phyloP scores from a whole-genome alignment of 495 filamentous ascomycete species.

The Penicillium coffeae region DNA sequence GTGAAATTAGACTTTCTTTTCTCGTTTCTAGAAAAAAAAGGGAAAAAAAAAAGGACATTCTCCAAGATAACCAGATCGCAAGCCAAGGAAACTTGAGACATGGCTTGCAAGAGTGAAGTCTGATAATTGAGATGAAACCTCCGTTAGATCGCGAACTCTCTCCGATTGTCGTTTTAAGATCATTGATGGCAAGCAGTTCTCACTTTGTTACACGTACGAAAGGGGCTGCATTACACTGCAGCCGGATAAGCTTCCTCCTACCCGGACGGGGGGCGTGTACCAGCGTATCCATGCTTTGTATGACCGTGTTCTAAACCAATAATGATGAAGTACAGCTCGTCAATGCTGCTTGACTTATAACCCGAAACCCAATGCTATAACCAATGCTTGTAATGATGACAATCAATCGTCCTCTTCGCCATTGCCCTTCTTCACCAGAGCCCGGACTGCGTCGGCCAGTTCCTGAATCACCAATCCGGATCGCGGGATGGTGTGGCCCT shows the following conservation, averaged over 20 bases:
- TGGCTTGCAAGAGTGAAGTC: not conserved
- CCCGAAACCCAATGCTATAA: not conserved
- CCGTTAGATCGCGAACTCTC: not conserved
- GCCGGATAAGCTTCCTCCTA: not conserved
- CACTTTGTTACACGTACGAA: slow-evolving; percentile 1
- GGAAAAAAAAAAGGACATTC: no score
- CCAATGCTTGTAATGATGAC: not conserved
- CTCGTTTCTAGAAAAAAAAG: not conserved
- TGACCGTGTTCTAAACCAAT: not conserved
- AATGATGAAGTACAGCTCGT: not conserved
- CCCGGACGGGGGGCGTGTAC: not conserved
- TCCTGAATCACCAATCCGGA: slow-evolving; percentile 34
- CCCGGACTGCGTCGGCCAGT: slow-evolving; percentile 21
- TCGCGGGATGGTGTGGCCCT: slow-evolving; percentile 54
- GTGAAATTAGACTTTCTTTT: not conserved
- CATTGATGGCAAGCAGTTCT: not conserved
- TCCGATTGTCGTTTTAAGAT: not conserved
- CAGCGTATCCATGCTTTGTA: slow-evolving; percentile 1
- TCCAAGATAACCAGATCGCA: not conserved
- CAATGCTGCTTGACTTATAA: not conserved
- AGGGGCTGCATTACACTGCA: not conserved
- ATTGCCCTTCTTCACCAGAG: slow-evolving; percentile 13
- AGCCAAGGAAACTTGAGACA: not conserved
- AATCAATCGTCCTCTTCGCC: not conserved
- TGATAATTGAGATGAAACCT: not conserved